Percentiles rank a stretch among this genome's conserved stretches.
Conservation (phyloP, 23 red algal species). For the Chondrus crispus region DNA sequence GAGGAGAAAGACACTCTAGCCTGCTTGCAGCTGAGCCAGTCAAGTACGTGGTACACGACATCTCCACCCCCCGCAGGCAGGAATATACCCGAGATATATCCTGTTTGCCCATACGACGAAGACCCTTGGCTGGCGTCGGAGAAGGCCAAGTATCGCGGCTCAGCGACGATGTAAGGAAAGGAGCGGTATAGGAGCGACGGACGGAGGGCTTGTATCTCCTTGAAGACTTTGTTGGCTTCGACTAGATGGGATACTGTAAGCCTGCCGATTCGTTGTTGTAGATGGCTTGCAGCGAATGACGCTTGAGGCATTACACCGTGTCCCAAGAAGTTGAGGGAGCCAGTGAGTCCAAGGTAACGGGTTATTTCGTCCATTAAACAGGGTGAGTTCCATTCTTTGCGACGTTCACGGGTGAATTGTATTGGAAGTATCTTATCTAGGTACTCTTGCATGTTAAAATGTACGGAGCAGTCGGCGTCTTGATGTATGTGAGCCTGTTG, state of each 20-base stretch:
- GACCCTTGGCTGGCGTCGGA: not conserved
- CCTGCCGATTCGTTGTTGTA: not conserved
- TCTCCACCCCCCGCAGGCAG: not conserved
- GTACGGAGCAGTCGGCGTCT: not conserved
- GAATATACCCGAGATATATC: not conserved
- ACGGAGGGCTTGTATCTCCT: not conserved
- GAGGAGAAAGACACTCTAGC: not conserved
- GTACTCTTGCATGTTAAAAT: slow-evolving; percentile 12
- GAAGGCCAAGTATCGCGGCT: not conserved
- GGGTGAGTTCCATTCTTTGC: not conserved
- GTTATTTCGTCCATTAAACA: not conserved
- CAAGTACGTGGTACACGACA: not conserved
- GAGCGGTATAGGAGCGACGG: not conserved
- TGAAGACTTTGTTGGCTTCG: not conserved
- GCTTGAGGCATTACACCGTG: not conserved
- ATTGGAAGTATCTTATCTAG: not conserved
- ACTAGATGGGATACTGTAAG: not conserved
- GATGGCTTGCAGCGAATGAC: not conserved
- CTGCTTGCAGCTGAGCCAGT: slow-evolving; percentile 1
- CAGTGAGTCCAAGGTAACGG: not conserved
- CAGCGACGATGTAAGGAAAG: not conserved
- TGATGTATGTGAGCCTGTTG: slow-evolving; percentile 9
- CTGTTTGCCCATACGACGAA: not conserved
- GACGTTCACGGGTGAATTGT: not conserved
- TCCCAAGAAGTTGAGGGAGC: not conserved